Conservation (phyloP, 176 grass and related monocot species). For the Musa beccarii region DNA sequence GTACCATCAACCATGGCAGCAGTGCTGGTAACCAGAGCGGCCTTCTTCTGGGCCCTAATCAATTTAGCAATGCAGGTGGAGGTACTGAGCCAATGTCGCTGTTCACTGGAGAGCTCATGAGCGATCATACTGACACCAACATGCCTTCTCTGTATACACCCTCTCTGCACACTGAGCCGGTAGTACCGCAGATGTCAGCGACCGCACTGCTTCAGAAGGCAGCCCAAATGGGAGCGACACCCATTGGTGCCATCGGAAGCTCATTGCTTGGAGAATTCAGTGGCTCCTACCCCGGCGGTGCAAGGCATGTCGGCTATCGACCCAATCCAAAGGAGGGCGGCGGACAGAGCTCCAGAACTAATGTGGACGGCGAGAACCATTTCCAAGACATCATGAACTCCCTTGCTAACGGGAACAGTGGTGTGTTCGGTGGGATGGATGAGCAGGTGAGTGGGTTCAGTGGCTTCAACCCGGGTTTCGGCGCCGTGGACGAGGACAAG, state of each 20-base stretch:
- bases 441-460: constrained; percentile 2
- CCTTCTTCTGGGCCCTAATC: not conserved
- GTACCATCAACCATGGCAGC: not conserved
- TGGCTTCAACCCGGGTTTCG: not conserved
- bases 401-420: not conserved
- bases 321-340: not conserved
- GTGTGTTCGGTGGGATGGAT: not conserved
- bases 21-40: not conserved
- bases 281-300: not conserved
- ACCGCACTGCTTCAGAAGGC: constrained; percentile 19
- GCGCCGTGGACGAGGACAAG: not conserved
- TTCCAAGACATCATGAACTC: constrained; percentile 16
- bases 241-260: not conserved
- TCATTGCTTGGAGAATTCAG: constrained; percentile 7
- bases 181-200: constrained; percentile 8
- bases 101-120: constrained; percentile 7
- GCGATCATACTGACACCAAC: not conserved
- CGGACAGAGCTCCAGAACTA: constrained; percentile 5
- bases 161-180: constrained; percentile 1
- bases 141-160: constrained; percentile 1
- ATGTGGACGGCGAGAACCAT: constrained; percentile 2
- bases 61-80: constrained; percentile 7
- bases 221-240: constrained; percentile 4
- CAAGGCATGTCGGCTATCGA: not conserved
- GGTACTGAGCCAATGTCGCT: not conserved